phyloP scores from a whole-genome alignment of 345 rosid species.

The Kandelia obovata region DNA sequence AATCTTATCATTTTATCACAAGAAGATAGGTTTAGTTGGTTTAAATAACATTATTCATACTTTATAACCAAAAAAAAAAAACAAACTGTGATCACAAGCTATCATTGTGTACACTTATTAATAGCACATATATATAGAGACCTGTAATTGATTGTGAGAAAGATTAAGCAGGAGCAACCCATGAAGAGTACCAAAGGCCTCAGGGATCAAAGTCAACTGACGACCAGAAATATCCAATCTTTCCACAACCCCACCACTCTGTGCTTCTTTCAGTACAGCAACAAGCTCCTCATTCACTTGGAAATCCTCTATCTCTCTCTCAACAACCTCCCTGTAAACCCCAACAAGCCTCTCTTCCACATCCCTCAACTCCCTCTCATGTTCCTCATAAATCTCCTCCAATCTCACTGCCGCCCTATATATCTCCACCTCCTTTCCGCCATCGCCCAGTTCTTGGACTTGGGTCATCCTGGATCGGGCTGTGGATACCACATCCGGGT shows the following conservation, averaged over 20 bases:
- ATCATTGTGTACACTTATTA: too few species aligned
- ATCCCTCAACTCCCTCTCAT: constrained; percentile 12
- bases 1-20: too few species aligned
- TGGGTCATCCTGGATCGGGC: constrained; percentile 19
- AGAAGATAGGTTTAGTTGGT: too few species aligned
- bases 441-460: neutral
- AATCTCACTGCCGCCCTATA: constrained; percentile 23
- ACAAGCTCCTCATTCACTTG: constrained; percentile 11
- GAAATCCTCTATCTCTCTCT: constrained; percentile 2
- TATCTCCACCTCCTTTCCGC: constrained; percentile 10
- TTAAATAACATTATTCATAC: too few species aligned
- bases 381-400: constrained; percentile 21
- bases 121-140: neutral
- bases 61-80: too few species aligned
- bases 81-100: too few species aligned
- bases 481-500: constrained; percentile 16
- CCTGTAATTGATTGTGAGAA: constrained; percentile 26
- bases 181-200: constrained; percentile 18
- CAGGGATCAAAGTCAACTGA: constrained; percentile 24
- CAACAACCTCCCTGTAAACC: constrained; percentile 13
- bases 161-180: constrained; percentile 24
- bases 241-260: constrained; percentile 20
- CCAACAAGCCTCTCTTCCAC: constrained; percentile 21
- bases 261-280: constrained; percentile 9
- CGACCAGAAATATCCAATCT: constrained; percentile 24